phyloP scores from a whole-genome alignment of 2,329 filamentous ascomycete genomes.

The Botrytis galanthina region DNA sequence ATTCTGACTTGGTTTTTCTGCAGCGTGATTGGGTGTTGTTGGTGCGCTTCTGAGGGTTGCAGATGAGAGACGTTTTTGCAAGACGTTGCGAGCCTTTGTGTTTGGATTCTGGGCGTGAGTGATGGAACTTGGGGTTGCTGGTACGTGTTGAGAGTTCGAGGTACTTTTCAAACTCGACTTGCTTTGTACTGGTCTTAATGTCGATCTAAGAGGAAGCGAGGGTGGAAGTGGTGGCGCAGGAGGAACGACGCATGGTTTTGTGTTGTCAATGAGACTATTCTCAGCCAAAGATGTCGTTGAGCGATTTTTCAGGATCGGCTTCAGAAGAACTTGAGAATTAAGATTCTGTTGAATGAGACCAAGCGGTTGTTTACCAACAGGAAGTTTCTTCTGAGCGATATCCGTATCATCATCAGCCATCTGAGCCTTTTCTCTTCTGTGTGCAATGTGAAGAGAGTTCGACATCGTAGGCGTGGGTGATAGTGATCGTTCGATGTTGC shows the following conservation, averaged over 20 bases:
- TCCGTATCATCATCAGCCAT: conserved; percentile 44
- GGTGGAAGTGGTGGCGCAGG: conserved; percentile 26
- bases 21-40: conserved; percentile 24
- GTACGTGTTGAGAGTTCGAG: conserved; percentile 17
- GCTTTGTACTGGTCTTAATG: conserved; percentile 28
- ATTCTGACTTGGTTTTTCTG: conserved; percentile 22
- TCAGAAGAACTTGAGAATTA: conserved; percentile 24
- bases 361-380: conserved; percentile 30
- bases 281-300: conserved; percentile 30
- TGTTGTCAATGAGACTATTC: conserved; percentile 12
- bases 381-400: conserved; percentile 21
- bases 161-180: conserved; percentile 28
- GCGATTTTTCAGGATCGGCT: conserved; percentile 35
- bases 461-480: conserved; percentile 34
- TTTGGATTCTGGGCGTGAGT: conserved; percentile 19
- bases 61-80: conserved; percentile 32
- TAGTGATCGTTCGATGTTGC: conserved; percentile 23
- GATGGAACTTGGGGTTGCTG: conserved; percentile 21
- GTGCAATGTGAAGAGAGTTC: conserved; percentile 39
- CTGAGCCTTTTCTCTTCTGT: conserved; percentile 51
- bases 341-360: conserved; percentile 29
- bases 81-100: conserved; percentile 26
- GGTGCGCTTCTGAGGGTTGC: conserved; percentile 12
- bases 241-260: neutral
- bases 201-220: conserved; percentile 27